Evolutionary conservation across 2,329 filamentous ascomycete species (phyloP), one percentile per base, ranked within the genome.

Genomic region (Penicillium digitatum): DNA sequence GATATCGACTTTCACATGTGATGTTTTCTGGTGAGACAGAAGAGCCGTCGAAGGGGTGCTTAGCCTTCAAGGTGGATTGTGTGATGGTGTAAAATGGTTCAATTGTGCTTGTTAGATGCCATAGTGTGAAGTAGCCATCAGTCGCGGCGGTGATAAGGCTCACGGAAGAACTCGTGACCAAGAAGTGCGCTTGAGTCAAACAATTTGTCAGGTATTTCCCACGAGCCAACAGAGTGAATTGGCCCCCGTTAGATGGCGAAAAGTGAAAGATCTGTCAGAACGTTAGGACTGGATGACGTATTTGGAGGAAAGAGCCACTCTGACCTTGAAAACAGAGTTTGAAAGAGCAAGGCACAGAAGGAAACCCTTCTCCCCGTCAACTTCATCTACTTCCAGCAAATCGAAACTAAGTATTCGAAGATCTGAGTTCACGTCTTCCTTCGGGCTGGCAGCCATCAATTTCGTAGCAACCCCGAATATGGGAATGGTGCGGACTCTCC

Each of bases 331-430:
- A 2, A 82, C 85, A 0, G 93, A 96, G 73, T 96, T 93, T 0
- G 93, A 96, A 64, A 94, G 86, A 0, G 82, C 87, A 75, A 95
- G 81, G 0, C 84, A 84, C 52, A 96, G 78, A 3, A 84, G 66
- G 63, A 87, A 85, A 5, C 54, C 58, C 37, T 62, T 56, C 31
- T 63, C 59, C 18, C 57, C 61, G 2, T 61, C 64, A 54, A 61
- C 55, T 54, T 62, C 61, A 46, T 63, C 58, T 10, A 69, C 59
- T 39, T 63, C 65, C 8, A 75, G 57, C 0, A 87, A 78, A 64
- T 92, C 87, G 67, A 96, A 94, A 64, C 86, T 84, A 75, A 87
- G 90, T 61, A 96, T 89, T 14, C 93, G 81, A 52, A 96, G 77
- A 70, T 96, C 93, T 12, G 78, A 75, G 29, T 79, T 76, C 38